Evolutionary conservation across 306 rosid species (phyloP).

Genomic region (Myrica gale): DNA sequence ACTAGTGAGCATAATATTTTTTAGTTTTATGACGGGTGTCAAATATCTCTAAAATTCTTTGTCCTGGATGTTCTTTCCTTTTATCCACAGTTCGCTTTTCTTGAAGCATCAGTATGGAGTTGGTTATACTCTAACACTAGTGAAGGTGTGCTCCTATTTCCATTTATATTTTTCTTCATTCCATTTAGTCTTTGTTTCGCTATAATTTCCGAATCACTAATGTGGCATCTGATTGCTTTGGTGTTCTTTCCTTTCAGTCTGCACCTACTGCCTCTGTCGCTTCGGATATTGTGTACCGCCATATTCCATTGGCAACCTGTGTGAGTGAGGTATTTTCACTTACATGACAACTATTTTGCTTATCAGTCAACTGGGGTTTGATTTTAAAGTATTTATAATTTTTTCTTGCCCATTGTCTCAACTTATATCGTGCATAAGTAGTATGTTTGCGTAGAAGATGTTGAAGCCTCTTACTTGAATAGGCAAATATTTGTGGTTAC

Average conservation of each 20-base stretch:
- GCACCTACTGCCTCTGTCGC: slow-evolving; percentile 80
- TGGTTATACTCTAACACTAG: slow-evolving; percentile 91
- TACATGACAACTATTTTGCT: slow-evolving; percentile 5
- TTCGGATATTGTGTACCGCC: slow-evolving; percentile 78
- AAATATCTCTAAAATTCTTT: slow-evolving; percentile 14
- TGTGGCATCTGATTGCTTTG: slow-evolving; percentile 18
- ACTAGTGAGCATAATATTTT: neutral
- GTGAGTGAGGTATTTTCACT: slow-evolving; percentile 77
- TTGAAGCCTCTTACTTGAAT: neutral
- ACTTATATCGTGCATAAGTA: neutral
- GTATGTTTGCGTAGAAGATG: neutral
- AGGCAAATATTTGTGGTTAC: neutral
- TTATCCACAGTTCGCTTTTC: slow-evolving; percentile 77
- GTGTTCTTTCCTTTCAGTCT: slow-evolving; percentile 55
- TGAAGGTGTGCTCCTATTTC: slow-evolving; percentile 58
- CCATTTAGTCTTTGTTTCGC: slow-evolving; percentile 21
- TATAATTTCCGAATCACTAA: slow-evolving; percentile 23
- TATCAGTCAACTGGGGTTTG: slow-evolving; percentile 1
- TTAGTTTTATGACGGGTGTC: neutral
- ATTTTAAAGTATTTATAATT: slow-evolving; percentile 1
- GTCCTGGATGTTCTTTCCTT: slow-evolving; percentile 15
- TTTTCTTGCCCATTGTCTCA: neutral
- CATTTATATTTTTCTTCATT: slow-evolving; percentile 23
- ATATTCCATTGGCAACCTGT: slow-evolving; percentile 88
- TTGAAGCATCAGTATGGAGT: slow-evolving; percentile 97